Evolutionary conservation across 768 basidiomycete species (phyloP).

Genomic region (Lactarius sp.): DNA sequence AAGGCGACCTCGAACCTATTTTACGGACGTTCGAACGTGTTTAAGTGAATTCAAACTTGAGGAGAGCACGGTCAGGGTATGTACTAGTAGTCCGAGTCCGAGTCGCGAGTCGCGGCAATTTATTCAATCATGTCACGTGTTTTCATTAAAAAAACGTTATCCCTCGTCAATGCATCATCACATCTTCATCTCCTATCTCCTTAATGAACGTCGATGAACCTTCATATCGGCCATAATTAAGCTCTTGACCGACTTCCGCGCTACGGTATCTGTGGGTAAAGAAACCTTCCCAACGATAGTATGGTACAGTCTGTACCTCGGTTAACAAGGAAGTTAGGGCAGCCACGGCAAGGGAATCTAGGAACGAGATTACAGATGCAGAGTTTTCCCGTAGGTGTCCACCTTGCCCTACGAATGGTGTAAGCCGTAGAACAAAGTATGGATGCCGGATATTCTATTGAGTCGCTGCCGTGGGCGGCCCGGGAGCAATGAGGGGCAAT

Average conservation of each 20-base stretch:
- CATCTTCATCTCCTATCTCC: too few relatives aligned
- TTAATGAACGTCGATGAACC: too few relatives aligned
- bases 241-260: background rate
- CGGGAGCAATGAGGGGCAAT: too few relatives aligned
- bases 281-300: background rate
- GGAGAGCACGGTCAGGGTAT: too few relatives aligned
- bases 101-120: too few relatives aligned
- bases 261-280: background rate
- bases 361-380: background rate
- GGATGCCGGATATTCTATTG: background rate
- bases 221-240: background rate
- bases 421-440: background rate
- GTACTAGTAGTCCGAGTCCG: too few relatives aligned
- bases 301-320: background rate
- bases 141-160: too few relatives aligned
- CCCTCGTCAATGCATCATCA: too few relatives aligned
- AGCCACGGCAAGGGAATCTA: background rate
- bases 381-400: background rate
- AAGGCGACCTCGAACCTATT: too few relatives aligned
- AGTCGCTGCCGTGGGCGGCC: background rate
- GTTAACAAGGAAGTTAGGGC: background rate
- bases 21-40: too few relatives aligned
- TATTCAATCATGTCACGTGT: too few relatives aligned
- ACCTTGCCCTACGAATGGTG: background rate
- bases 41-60: too few relatives aligned